Evolutionary conservation across 306 rosid genomes (phyloP).

Genomic region (Sicyos baderoa): DNA sequence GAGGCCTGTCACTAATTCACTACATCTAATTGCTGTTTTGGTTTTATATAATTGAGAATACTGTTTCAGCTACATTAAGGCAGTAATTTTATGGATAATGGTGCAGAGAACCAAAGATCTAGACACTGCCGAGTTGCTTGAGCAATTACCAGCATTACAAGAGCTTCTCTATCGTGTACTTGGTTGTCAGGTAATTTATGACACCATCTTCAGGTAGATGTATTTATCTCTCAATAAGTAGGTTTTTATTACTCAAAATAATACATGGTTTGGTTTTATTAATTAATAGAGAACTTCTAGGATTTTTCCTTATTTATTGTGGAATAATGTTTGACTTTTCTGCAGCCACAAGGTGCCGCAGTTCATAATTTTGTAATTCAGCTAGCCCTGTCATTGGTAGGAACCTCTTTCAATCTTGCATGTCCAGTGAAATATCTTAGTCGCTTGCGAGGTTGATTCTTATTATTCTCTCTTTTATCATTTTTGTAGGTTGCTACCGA

Average conservation of each 20-base stretch:
- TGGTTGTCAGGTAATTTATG: slow-evolving; percentile 67
- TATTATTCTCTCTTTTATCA: slow-evolving; percentile 27
- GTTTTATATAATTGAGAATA: slow-evolving; percentile 1
- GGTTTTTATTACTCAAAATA: slow-evolving; percentile 3
- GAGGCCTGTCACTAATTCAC: background rate
- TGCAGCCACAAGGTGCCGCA: slow-evolving; percentile 98
- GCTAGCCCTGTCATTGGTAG: slow-evolving; percentile 80
- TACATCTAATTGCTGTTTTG: background rate
- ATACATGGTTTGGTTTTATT: background rate
- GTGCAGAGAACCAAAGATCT: slow-evolving; percentile 92
- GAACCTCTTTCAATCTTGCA: slow-evolving; percentile 19
- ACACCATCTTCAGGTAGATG: slow-evolving; percentile 17
- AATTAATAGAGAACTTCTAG: background rate
- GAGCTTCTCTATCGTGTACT: slow-evolving; percentile 83
- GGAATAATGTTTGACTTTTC: slow-evolving; percentile 1
- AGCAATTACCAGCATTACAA: slow-evolving; percentile 89
- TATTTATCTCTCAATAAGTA: background rate
- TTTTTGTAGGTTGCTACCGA: slow-evolving; percentile 73
- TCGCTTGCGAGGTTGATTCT: background rate
- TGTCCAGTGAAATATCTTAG: background rate
- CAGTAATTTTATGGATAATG: slow-evolving; percentile 29
- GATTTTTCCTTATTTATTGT: slow-evolving; percentile 1
- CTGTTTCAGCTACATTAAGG: background rate
- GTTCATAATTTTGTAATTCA: slow-evolving; percentile 76
- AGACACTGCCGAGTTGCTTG: slow-evolving; percentile 80